Base-by-base conservation (phyloP, 441 rosid genomes). In the Capsella rubella region DNA sequence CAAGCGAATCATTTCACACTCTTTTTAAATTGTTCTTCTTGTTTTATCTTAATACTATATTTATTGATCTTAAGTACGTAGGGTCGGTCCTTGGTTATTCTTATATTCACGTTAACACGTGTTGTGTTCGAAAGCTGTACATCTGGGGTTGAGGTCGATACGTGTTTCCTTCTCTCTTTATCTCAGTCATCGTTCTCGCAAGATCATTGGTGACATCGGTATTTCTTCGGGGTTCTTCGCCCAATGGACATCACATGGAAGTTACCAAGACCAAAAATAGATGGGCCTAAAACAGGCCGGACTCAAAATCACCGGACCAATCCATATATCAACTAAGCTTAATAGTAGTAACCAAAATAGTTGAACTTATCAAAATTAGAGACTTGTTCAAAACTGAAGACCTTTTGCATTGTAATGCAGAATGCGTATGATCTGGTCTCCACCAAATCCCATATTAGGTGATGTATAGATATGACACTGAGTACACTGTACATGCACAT, bases 381-480 rank as follows among this genome's bases (percentile, higher is more conserved):
- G 79, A 75, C 74, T 69, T 2, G 0, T 68, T 75, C 75, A 76
- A 69, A 69, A 37, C 18, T 34, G 42, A 67, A 51, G 32, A 28
- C 64, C 14, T 35, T 69, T 28, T 69, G 65, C 70, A 53, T 7
- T 35, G 6, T 47, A 67, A 28, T 54, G 25, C 25, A 1, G 25
- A 21, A 21, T 21, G 31, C 51, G 67, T 60, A 63, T 76, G 79
- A 76, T 29, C 9, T 16, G 29, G 67, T 76, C 80, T 69, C 64
- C 42, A 77, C 76, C 80, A 77, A 71, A 65, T 71, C 42, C 42
- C 68, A 51, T 34, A 31, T 21, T 16, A 15, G 14, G 16, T 76
- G 79, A 76, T 39, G 75, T 55, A 37, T 5, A 66, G 5, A 15
- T 29, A 66, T 50, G 73, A 65, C 61, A 29, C 2, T 53, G 15